Evolutionary conservation across 495 filamentous ascomycete species (phyloP), one percentile per base, ranked within the genome.

Genomic region (Niebla homalea): DNA sequence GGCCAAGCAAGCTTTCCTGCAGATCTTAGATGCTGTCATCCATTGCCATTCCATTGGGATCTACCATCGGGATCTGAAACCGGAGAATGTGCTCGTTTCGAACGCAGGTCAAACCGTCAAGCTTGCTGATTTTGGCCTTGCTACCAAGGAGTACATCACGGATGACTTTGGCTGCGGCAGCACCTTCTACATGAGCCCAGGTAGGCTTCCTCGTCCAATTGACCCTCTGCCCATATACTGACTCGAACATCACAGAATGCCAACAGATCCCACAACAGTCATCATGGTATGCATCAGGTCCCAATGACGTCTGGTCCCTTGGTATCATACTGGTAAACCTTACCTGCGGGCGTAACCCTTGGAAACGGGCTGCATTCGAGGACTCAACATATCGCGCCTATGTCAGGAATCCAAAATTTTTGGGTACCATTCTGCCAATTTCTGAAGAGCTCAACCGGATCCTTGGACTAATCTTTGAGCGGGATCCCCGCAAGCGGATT

Each of bases 121-220:
- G 69, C 77, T 99, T 47, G 92, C 93, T 54, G 92, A 97, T 64
- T 99, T 99, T 73, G 92, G 93, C 60, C 76, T 97, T 36, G 92
- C 92, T 39, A 97, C 87, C 20, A 77, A 78, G 26, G 86, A 90
- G 51, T 75, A 80, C 48, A 70, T 81, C 52, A 93, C 90, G 52
- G 81, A 89, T 53, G 92, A 99, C 65, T 96, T 94, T 67, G 93
- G 93, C 49, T 99, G 93, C 66, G 92, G 92, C 44, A 96, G 90
- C 16, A 97, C 92, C 14, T 97, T 99, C 64, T 97, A 99, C 71
- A 97, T 97, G 93, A 90, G 84, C 51, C 92, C 92, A 78, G 92
- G 92, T 96, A 85, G 68, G 76, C 26, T 36, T 25, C 22, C 22
- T 50, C 44, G 22, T 26, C 15, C 19, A 26, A 20, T 21, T 37